phyloP scores from a whole-genome alignment of 305 asterid species.

The Petunia hybrid region DNA sequence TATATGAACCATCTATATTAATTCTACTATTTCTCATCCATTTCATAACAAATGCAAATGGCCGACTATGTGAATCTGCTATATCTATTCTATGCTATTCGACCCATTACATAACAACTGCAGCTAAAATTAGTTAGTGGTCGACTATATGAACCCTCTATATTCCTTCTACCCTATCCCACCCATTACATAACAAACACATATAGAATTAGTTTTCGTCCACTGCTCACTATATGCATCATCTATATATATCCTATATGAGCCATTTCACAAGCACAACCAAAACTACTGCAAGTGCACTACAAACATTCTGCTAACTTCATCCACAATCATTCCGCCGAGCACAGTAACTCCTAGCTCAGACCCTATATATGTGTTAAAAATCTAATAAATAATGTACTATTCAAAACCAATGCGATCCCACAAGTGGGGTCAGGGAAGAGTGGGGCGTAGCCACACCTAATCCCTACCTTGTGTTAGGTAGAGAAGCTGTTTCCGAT shows the following conservation, averaged over 20 bases:
- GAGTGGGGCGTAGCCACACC: no score
- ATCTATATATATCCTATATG: neutral
- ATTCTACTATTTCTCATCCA: neutral
- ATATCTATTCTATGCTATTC: neutral
- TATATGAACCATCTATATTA: neutral
- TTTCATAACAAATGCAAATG: neutral
- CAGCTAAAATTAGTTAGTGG: neutral
- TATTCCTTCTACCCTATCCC: neutral
- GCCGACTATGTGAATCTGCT: neutral
- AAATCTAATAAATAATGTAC: no score
- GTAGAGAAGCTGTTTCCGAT: no score
- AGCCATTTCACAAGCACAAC: neutral
- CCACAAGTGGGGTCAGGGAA: no score
- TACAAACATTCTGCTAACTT: no score
- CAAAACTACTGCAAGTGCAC: neutral
- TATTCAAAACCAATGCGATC: no score
- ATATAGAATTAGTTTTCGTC: neutral
- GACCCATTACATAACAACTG: neutral
- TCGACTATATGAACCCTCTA: neutral
- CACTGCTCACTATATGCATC: neutral
- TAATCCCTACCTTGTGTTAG: no score
- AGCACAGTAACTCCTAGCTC: no score
- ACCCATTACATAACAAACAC: constrained; percentile 9
- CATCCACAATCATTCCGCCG: neutral
- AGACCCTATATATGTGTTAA: no score